Evolutionary conservation across 495 filamentous ascomycete species (phyloP).

Genomic region (Evernia prunastri): DNA sequence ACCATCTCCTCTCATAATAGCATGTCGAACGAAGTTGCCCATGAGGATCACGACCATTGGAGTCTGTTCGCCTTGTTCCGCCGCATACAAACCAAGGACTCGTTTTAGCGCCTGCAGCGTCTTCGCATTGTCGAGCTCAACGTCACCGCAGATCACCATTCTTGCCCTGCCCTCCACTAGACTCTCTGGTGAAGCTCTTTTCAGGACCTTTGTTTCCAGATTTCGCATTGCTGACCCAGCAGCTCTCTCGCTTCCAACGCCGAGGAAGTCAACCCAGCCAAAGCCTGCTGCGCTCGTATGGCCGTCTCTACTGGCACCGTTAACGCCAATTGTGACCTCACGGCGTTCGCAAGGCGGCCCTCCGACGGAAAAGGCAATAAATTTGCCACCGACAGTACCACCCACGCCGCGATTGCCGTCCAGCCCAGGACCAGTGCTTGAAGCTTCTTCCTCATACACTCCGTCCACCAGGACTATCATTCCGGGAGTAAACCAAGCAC

Average conservation of each 20-base stretch:
- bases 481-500: conserved; percentile 84
- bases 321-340: conserved; percentile 66
- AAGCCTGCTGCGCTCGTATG: conserved; percentile 65
- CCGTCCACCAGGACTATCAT: conserved; percentile 95
- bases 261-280: conserved; percentile 94
- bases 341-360: conserved; percentile 86
- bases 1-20: conserved; percentile 61
- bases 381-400: conserved; percentile 79
- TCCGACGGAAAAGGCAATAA: conserved; percentile 81
- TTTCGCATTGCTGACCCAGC: conserved; percentile 74
- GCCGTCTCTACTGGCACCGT: conserved; percentile 44
- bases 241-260: conserved; percentile 82
- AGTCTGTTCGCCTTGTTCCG: conserved; percentile 53
- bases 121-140: conserved; percentile 75
- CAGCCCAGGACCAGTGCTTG: conserved; percentile 55
- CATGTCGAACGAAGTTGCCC: conserved; percentile 75
- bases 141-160: conserved; percentile 69
- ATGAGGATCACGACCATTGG: conserved; percentile 74
- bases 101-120: conserved; percentile 71
- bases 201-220: conserved; percentile 44
- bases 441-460: conserved; percentile 86
- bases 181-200: conserved; percentile 28
- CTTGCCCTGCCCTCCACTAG: conserved; percentile 36
- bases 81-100: conserved; percentile 63
- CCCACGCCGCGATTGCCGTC: conserved; percentile 74